These are phyloP conservation scores for Cordyceps cateniannulata DNA, from an alignment of 2,329 filamentous ascomycete genomes.

Conservation along the genomic window DNA sequence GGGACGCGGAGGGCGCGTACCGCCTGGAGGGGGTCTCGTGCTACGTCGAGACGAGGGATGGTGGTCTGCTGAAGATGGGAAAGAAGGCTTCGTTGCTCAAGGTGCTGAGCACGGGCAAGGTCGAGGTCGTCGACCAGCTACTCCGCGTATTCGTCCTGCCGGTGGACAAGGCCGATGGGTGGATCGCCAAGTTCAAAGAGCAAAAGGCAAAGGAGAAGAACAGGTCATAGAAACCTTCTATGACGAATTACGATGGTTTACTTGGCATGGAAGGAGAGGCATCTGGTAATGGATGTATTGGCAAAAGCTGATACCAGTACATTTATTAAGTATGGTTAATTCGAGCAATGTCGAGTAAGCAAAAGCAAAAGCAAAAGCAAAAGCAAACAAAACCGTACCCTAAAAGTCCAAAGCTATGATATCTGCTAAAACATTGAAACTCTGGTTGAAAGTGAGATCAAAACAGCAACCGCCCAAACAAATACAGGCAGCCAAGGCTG, in stretches of 20 bases:
- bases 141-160: conserved; percentile 80
- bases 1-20: conserved; percentile 70
- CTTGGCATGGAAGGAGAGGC: neutral
- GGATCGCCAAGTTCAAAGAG: conserved; percentile 79
- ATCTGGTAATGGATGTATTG: neutral
- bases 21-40: conserved; percentile 64
- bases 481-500: conserved; percentile 3
- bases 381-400: neutral
- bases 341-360: neutral
- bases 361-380: neutral
- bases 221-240: conserved; percentile 9
- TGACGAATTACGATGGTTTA: neutral
- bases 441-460: neutral
- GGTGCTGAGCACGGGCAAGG: conserved; percentile 66
- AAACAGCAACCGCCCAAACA: neutral
- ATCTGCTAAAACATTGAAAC: neutral
- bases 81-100: conserved; percentile 75
- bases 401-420: neutral
- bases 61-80: conserved; percentile 82
- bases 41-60: conserved; percentile 76
- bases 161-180: conserved; percentile 58
- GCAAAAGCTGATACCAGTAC: neutral
- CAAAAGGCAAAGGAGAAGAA: conserved; percentile 52
- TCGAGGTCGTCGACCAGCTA: conserved; percentile 83
- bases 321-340: neutral